Evolutionary conservation across 371 early-diverging fungal genomes (phyloP), one percentile per base, ranked within the genome.

Genomic region (Cokeromyces recurvatus): DNA sequence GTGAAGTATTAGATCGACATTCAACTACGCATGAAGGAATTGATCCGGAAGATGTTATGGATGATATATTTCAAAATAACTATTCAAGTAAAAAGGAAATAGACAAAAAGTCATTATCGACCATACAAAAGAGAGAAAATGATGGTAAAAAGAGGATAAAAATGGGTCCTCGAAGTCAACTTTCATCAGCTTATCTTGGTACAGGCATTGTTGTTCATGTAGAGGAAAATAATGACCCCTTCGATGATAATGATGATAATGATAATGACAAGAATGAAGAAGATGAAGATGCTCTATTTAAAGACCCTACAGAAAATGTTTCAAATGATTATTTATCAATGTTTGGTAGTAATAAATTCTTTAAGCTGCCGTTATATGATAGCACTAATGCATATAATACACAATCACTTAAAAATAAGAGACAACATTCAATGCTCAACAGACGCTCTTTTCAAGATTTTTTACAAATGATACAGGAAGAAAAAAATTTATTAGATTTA

Each of bases 361-460:
- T n/a, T n/a, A n/a, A n/a, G n/a, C n/a, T n/a, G n/a, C n/a, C n/a
- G n/a, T 5, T 29, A 8, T 29, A 8, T 29, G 29, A 29, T 29
- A 5, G 8, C 5, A 11, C 11, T 29, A 8, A 5, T 11, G 5
- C 14, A 4, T 14, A 34, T 15, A 9, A 4, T 14, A 34, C 11
- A 4, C n/a, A 9, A 11, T 6, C 35, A 11, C 41, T 50, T 2
- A 58, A 54, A 14, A 52, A 59, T 9, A 77, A 69, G 6, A 56
- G 74, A 35, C 74, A 74, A 5, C n/a, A n/a, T n/a, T n/a, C n/a
- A n/a, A n/a, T n/a, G n/a, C n/a, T n/a, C n/a, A n/a, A n/a, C n/a
- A 74, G 11, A 27, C 35, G 35, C n/a, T 11, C 84, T 0, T 89
- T 85, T 55, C 91, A 91, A 47, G 84, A 86, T 19, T 89, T 92